A percentile compares a stretch with the other conserved stretches of the same genome.
phyloP scores from a whole-genome alignment of 148 eudicot species.

The Suaeda aralocaspica region DNA sequence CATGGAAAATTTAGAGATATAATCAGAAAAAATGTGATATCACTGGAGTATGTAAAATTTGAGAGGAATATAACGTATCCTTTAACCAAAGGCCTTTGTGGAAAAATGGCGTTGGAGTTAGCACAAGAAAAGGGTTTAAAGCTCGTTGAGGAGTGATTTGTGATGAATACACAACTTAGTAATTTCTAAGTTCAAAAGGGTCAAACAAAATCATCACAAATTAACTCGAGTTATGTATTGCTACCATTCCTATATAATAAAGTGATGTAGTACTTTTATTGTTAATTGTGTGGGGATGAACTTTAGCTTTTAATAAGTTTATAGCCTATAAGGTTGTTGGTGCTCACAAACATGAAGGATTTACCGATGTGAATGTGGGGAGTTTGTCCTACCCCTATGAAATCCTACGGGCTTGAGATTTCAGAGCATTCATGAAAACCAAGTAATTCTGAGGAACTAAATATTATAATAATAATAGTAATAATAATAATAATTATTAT shows the following conservation, averaged over 20 bases:
- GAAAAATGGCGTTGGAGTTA: not conserved
- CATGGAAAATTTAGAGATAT: not conserved
- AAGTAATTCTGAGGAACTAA: no score
- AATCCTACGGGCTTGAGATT: not conserved
- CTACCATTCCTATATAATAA: not conserved
- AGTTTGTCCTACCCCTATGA: not conserved
- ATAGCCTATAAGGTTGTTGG: not conserved
- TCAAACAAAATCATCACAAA: not conserved
- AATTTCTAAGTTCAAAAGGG: no score
- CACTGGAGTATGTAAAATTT: not conserved
- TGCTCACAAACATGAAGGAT: not conserved
- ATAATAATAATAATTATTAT: no score
- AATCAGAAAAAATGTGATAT: not conserved
- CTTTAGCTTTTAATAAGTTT: not conserved
- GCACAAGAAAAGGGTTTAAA: not conserved
- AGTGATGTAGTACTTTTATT: not conserved
- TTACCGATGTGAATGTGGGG: slow-evolving; percentile 3
- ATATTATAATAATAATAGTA: no score
- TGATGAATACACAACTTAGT: not conserved
- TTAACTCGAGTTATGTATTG: not conserved
- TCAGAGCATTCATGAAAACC: not conserved
- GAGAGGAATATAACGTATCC: not conserved
- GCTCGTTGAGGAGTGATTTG: not conserved
- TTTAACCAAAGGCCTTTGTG: not conserved
- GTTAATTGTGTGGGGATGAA: not conserved